Evolutionary conservation across 768 basidiomycete genomes (phyloP), one percentile per base, ranked within the genome.

Genomic region (Termitomyces sp.): DNA sequence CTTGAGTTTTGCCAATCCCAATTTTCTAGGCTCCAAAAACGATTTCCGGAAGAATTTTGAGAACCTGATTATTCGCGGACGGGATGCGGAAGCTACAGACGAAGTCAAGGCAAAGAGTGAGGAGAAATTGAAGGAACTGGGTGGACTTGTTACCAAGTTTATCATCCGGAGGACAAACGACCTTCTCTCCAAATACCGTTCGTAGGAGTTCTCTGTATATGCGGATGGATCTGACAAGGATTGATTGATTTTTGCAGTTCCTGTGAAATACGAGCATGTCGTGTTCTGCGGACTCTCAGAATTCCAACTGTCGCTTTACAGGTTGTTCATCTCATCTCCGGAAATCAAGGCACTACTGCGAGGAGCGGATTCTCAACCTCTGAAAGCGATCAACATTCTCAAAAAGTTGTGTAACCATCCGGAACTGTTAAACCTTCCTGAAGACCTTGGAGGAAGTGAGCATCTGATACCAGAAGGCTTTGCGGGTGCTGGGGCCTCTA

Each of bases 221-320:
- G 17, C 35, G n/a, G 14, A 45, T 19, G 42, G n/a, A 4, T 11
- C 43, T 38, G 11, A 55, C 30, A 32, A 44, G 15, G 59, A 32
- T 32, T 43, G n/a, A n/a, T n/a, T n/a, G n/a, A n/a, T n/a, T 26
- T 28, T 53, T 50, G 2, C 64, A 98, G 96, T 99, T 28, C 97
- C 97, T 9, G 93, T 99, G 72, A 99, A 99, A 70, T 98, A 98
- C 72, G 97, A 98, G 68, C 93, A 98, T 57, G 90, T 98, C 58
- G 94, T 98, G 0, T 98, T 97, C 71, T 98, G 94, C 67, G 79
- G 82, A 41, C 79, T 90, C 4, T 93, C 91, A 2, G 77, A 86
- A 15, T 85, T 97, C 62, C 94, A 98, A 62, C 72, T 91, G 14
- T 75, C 89, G 7, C 74, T 98, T 2, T 98, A 98, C 66, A 85